Evolutionary conservation across 2,329 filamentous ascomycete species (phyloP).

Genomic region (Raffaelea arxii): DNA sequence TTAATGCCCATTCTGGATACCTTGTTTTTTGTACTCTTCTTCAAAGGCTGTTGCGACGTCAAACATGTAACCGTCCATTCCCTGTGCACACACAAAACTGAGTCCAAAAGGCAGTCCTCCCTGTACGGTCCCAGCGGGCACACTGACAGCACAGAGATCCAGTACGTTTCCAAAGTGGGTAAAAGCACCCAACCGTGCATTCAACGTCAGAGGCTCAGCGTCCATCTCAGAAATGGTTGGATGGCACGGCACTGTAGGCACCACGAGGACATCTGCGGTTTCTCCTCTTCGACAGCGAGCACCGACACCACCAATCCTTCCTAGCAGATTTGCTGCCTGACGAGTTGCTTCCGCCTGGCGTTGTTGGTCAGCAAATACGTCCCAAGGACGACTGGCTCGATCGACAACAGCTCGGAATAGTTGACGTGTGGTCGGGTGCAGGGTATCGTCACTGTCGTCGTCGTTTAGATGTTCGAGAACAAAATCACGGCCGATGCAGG

Average conservation of each 20-base stretch:
- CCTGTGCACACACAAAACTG: conserved; percentile 28
- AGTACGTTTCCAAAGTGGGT: conserved; percentile 47
- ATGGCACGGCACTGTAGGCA: conserved; percentile 37
- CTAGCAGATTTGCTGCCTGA: conserved; percentile 10
- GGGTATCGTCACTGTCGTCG: no score
- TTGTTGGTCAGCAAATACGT: conserved; percentile 38
- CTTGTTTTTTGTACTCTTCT: no score
- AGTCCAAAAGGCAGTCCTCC: conserved; percentile 31
- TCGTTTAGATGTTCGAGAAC: conserved; percentile 23
- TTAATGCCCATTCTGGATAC: no score
- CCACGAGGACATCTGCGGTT: conserved; percentile 31
- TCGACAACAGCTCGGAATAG: conserved; percentile 29
- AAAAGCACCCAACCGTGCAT: conserved; percentile 36
- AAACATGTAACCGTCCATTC: conserved; percentile 29
- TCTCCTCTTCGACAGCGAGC: not conserved
- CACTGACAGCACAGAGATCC: conserved; percentile 39
- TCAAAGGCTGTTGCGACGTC: conserved; percentile 19
- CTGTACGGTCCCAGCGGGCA: conserved; percentile 31
- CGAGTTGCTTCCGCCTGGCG: conserved; percentile 32
- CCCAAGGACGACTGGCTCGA: conserved; percentile 26
- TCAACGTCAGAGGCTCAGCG: conserved; percentile 36
- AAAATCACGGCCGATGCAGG: conserved; percentile 24
- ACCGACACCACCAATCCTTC: conserved; percentile 7
- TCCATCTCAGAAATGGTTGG: conserved; percentile 37
- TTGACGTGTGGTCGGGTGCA: conserved; percentile 38